Percentiles rank a stretch among this genome's conserved stretches.
Conservation (phyloP, 192 early-diverging fungal genomes). For the Gaertneriomyces semiglobifer region DNA sequence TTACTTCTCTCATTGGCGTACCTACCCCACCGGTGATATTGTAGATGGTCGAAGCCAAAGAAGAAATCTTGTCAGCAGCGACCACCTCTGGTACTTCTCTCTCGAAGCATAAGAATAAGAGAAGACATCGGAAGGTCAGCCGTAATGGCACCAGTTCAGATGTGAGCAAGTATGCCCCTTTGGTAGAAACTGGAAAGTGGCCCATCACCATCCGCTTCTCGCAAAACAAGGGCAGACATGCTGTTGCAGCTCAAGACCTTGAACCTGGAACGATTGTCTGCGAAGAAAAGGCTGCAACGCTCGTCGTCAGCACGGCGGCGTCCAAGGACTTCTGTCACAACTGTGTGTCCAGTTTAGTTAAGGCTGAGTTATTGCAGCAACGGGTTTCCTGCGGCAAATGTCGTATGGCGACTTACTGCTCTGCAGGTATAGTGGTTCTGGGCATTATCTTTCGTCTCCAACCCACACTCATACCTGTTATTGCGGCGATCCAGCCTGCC, state of each 20-base stretch:
- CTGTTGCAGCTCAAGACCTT: slow-evolving; percentile 24
- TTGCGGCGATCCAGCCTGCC: slow-evolving; percentile 36
- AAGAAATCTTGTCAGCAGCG: neutral
- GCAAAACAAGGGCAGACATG: slow-evolving; percentile 27
- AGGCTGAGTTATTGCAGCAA: slow-evolving; percentile 13
- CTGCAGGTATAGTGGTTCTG: slow-evolving; percentile 22
- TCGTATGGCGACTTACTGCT: slow-evolving; percentile 48
- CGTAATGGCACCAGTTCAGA: neutral
- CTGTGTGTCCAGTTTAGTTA: slow-evolving; percentile 17
- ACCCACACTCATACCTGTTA: neutral
- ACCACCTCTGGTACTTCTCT: neutral
- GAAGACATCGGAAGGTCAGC: neutral
- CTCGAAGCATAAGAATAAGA: slow-evolving; percentile 13
- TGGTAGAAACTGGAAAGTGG: slow-evolving; percentile 8
- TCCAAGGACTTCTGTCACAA: slow-evolving; percentile 27
- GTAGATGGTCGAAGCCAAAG: slow-evolving; percentile 5
- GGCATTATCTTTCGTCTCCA: neutral
- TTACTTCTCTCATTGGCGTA: too few species aligned
- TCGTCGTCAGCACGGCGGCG: slow-evolving; percentile 21
- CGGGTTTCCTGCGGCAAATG: slow-evolving; percentile 20
- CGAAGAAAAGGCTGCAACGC: slow-evolving; percentile 23
- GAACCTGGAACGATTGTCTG: slow-evolving; percentile 26
- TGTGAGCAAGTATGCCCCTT: slow-evolving; percentile 10
- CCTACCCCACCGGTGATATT: too few species aligned
- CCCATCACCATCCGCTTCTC: slow-evolving; percentile 28